Evolutionary conservation across 768 basidiomycete genomes (phyloP).

Genomic region (Exsudoporus frostii): DNA sequence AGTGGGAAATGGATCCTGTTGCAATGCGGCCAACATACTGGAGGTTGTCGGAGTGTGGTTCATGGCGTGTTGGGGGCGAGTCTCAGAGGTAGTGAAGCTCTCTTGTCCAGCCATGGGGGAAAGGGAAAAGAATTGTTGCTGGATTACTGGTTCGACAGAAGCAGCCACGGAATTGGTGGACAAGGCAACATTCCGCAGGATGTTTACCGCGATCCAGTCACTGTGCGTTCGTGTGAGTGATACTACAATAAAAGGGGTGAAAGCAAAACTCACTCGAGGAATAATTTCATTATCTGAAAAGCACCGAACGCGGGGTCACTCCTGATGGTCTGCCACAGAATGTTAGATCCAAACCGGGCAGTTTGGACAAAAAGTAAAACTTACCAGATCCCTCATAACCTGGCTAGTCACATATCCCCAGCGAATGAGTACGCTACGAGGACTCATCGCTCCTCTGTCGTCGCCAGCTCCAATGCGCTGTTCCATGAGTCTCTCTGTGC

Average conservation of each 20-base stretch:
- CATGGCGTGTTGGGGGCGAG: slow-evolving; percentile 61
- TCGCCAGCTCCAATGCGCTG: slow-evolving; percentile 58
- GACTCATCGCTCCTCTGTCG: slow-evolving; percentile 79
- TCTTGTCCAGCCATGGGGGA: slow-evolving; percentile 91
- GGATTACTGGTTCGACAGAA: slow-evolving; percentile 89
- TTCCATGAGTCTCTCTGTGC: slow-evolving; percentile 81
- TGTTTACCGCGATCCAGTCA: slow-evolving; percentile 91
- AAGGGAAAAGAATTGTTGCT: slow-evolving; percentile 82
- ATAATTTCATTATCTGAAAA: slow-evolving; percentile 88
- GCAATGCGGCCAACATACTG: slow-evolving; percentile 86
- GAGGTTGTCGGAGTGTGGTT: slow-evolving; percentile 83
- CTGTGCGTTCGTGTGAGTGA: slow-evolving; percentile 39
- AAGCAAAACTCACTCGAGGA: slow-evolving; percentile 68
- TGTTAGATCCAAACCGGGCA: neutral
- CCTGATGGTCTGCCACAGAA: slow-evolving; percentile 68
- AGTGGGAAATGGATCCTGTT: slow-evolving; percentile 67
- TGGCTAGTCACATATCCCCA: slow-evolving; percentile 94
- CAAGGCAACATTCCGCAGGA: slow-evolving; percentile 79
- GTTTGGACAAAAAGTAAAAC: slow-evolving; percentile 24
- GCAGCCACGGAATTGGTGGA: slow-evolving; percentile 91
- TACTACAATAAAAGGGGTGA: slow-evolving; percentile 1
- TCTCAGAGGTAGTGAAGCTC: slow-evolving; percentile 64
- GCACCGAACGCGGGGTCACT: slow-evolving; percentile 92
- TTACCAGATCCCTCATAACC: slow-evolving; percentile 86
- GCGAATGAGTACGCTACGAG: slow-evolving; percentile 81